Evolutionary conservation across 2,329 filamentous ascomycete genomes (phyloP).

Genomic region (Tolypocladium sp.): DNA sequence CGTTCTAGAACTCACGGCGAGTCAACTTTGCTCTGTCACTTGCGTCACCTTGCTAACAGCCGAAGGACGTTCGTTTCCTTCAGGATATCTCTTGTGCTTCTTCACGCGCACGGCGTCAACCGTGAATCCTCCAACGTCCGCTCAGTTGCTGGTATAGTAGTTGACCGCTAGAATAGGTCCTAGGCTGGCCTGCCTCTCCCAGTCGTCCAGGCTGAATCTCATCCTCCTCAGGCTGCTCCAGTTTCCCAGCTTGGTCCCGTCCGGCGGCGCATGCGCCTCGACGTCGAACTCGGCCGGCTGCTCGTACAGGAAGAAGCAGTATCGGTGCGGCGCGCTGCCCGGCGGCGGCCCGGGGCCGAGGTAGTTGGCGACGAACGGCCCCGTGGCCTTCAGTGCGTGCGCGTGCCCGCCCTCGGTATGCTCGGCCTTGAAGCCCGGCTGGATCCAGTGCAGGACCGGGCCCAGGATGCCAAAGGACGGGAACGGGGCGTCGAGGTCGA

Average conservation of each 20-base stretch:
- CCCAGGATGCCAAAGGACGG: conserved; percentile 28
- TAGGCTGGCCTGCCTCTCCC: conserved; percentile 35
- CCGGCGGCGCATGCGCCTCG: conserved; percentile 20
- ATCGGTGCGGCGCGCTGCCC: conserved; percentile 35
- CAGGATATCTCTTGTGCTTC: background rate
- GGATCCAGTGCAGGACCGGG: conserved; percentile 38
- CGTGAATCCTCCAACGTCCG: background rate
- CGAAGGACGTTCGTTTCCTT: background rate
- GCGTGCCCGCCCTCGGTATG: background rate
- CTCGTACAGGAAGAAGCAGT: conserved; percentile 38
- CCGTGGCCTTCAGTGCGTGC: conserved; percentile 1
- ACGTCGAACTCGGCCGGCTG: conserved; percentile 23
- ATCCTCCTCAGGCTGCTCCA: conserved; percentile 19
- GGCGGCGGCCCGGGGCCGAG: conserved; percentile 37
- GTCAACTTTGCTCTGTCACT: no score
- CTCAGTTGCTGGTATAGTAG: conserved; percentile 10
- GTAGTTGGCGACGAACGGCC: conserved; percentile 26
- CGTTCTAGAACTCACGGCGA: no score
- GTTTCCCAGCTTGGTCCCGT: conserved; percentile 23
- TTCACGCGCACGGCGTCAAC: background rate
- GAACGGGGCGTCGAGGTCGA: conserved; percentile 40
- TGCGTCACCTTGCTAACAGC: background rate
- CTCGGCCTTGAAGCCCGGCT: conserved; percentile 23
- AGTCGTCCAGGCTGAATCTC: conserved; percentile 31
- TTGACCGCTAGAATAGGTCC: conserved; percentile 18